These are phyloP conservation scores for Cercophora newfieldiana DNA, from an alignment of 495 filamentous ascomycete genomes.

Conservation along the genomic window DNA sequence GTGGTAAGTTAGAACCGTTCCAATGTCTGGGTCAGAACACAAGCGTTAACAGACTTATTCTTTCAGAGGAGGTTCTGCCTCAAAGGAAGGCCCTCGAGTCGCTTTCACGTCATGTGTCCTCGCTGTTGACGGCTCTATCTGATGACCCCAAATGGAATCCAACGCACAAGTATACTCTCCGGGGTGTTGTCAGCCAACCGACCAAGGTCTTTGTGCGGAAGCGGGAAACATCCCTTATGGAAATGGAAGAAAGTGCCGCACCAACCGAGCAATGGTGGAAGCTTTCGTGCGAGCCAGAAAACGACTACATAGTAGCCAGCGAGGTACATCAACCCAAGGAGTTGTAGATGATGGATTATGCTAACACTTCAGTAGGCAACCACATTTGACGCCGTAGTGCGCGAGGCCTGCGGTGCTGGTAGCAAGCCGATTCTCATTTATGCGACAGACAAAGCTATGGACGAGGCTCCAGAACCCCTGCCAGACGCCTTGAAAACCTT, in stretches of 20 bases:
- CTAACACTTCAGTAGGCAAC: slow-evolving; percentile 29
- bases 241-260: slow-evolving; percentile 15
- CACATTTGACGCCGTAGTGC: slow-evolving; percentile 33
- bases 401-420: slow-evolving; percentile 35
- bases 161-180: slow-evolving; percentile 39
- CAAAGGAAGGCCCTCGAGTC: slow-evolving; percentile 22
- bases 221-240: slow-evolving; percentile 27
- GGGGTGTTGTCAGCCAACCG: slow-evolving; percentile 39
- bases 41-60: background rate
- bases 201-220: slow-evolving; percentile 43
- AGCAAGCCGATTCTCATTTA: slow-evolving; percentile 44
- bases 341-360: background rate
- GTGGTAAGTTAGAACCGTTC: slow-evolving; percentile 16
- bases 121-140: slow-evolving; percentile 37
- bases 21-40: background rate
- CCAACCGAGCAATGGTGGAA: slow-evolving; percentile 47
- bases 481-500: slow-evolving; percentile 44
- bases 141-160: slow-evolving; percentile 40
- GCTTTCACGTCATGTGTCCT: slow-evolving; percentile 24
- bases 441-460: slow-evolving; percentile 43
- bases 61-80: slow-evolving; percentile 22
- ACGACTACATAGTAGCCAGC: slow-evolving; percentile 32
- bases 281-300: slow-evolving; percentile 30
- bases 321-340: slow-evolving; percentile 31
- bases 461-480: slow-evolving; percentile 34